These are phyloP conservation scores for Lanmaoa pseudosensibilis DNA, from an alignment of 768 basidiomycete species.

Conservation along the genomic window DNA sequence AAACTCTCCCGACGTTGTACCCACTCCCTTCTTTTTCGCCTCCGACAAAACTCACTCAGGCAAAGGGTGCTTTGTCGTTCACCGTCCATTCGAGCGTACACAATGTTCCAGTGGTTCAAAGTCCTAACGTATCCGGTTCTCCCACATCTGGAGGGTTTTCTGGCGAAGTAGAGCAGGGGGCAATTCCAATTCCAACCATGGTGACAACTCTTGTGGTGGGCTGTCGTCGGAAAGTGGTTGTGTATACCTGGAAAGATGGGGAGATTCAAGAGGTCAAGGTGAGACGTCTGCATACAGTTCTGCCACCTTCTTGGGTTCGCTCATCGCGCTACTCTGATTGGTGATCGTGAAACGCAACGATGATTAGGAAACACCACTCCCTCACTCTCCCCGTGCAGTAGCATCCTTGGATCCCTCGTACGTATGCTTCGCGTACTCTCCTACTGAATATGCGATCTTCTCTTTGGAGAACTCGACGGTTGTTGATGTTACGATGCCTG, in stretches of 20 bases:
- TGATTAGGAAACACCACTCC: conserved; percentile 72
- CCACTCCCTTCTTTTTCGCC: conserved; percentile 73
- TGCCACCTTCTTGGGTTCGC: background rate
- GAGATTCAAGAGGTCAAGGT: conserved; percentile 74
- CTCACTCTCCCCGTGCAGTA: conserved; percentile 88
- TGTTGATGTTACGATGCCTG: conserved; percentile 52
- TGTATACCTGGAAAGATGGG: conserved; percentile 87
- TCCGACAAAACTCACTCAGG: conserved; percentile 69
- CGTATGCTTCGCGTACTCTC: conserved; percentile 78
- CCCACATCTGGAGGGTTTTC: conserved; percentile 9
- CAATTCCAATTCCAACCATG: conserved; percentile 57
- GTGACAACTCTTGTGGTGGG: conserved; percentile 83
- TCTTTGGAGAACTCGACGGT: conserved; percentile 58
- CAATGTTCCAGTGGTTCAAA: conserved; percentile 35
- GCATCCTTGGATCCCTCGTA: conserved; percentile 65
- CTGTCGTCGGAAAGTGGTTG: conserved; percentile 78
- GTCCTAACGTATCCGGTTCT: conserved; percentile 13
- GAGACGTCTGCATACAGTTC: conserved; percentile 9
- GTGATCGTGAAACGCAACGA: background rate
- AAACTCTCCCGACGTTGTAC: conserved; percentile 70
- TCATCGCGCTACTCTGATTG: background rate
- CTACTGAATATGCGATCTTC: conserved; percentile 65
- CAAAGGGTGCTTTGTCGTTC: conserved; percentile 83
- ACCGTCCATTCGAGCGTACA: conserved; percentile 65
- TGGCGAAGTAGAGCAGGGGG: conserved; percentile 11